These are phyloP conservation scores for Imleria badia DNA, from an alignment of 768 basidiomycete genomes.

Conservation along the genomic window DNA sequence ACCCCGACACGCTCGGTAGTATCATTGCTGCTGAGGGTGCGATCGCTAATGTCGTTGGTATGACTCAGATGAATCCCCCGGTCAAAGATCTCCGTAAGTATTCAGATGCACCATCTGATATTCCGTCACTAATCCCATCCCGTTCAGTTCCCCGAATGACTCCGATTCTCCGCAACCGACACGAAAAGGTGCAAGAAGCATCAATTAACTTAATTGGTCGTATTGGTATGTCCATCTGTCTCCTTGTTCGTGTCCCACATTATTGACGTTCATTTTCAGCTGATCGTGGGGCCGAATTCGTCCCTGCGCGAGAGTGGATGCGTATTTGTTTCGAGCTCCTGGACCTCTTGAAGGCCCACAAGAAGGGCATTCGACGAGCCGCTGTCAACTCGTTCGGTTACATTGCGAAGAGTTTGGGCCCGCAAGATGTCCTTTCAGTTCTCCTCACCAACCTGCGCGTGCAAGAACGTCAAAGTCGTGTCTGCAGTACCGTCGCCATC, in stretches of 20 bases:
- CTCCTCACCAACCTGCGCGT: constrained; percentile 95
- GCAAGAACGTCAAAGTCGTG: constrained; percentile 98
- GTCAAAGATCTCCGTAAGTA: constrained; percentile 96
- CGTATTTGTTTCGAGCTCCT: constrained; percentile 98
- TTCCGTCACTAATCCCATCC: background rate
- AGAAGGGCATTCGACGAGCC: constrained; percentile 97
- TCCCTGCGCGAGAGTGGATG: constrained; percentile 99
- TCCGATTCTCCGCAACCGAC: constrained; percentile 97
- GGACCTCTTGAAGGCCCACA: constrained; percentile 97
- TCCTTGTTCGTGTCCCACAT: background rate
- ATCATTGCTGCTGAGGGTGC: constrained; percentile 99
- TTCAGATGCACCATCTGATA: background rate
- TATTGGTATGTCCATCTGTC: constrained; percentile 51
- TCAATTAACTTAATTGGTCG: constrained; percentile 99
- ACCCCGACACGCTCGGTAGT: constrained; percentile 97
- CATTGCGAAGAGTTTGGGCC: constrained; percentile 98
- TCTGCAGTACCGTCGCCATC: constrained; percentile 98
- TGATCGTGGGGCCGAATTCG: constrained; percentile 98
- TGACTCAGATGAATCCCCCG: constrained; percentile 99
- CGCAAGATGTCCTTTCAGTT: constrained; percentile 95
- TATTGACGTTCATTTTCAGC: constrained; percentile 42
- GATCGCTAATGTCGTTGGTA: constrained; percentile 99
- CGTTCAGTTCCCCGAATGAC: constrained; percentile 95
- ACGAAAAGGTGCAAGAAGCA: constrained; percentile 99
- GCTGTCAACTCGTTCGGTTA: constrained; percentile 99